Evolutionary conservation across 768 basidiomycete species (phyloP).

Genomic region (Boletus subcaerulescens): DNA sequence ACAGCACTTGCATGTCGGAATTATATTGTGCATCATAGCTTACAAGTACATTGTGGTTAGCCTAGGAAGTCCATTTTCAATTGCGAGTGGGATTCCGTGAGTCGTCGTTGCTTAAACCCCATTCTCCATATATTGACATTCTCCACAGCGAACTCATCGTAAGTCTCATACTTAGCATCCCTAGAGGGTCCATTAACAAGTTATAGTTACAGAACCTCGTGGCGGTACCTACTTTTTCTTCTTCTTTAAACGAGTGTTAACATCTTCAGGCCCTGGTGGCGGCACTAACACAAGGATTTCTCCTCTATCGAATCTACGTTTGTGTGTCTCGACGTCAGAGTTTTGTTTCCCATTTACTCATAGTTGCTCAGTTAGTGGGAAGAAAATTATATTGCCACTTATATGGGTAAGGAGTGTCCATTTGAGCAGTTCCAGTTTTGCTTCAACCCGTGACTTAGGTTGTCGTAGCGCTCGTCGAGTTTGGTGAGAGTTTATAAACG

Average conservation of each 20-base stretch:
- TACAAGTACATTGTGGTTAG: background rate
- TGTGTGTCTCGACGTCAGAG: background rate
- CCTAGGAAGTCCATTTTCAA: background rate
- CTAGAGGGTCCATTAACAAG: background rate
- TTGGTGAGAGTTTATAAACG: slow-evolving; percentile 1
- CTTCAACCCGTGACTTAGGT: background rate
- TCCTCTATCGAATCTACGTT: background rate
- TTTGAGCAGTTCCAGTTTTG: too few relatives aligned
- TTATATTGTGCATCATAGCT: background rate
- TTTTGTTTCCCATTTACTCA: background rate
- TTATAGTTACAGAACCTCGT: background rate
- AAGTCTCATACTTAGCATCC: background rate
- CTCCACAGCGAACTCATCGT: background rate
- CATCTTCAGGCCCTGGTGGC: background rate
- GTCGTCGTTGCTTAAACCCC: background rate
- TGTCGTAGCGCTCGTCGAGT: background rate
- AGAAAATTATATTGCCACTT: background rate
- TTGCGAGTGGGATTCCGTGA: background rate
- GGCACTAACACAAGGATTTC: background rate
- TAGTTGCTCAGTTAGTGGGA: background rate
- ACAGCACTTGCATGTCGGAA: background rate
- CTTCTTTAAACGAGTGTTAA: background rate
- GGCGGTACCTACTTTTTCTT: background rate
- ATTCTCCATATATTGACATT: background rate
- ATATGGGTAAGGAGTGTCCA: background rate